Percentiles rank a stretch among this genome's conserved stretches.
These are phyloP conservation scores for Chaetomiaceae sp. DNA, from an alignment of 2,329 filamentous ascomycete species.

Conservation along the genomic window DNA sequence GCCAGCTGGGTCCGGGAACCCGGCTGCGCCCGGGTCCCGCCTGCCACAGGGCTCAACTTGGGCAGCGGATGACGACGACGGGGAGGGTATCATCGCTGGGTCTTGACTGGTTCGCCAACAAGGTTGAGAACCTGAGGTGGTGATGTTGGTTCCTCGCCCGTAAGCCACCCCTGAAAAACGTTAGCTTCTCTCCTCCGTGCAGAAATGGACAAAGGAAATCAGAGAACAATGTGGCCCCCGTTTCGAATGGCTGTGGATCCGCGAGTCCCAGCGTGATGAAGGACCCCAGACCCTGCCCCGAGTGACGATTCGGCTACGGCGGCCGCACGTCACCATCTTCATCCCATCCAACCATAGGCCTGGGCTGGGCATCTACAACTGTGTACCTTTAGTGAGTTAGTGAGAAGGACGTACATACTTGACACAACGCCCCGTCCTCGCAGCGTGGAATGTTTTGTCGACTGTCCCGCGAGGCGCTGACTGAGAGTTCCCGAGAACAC, in stretches of 20 bases:
- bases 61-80: neutral
- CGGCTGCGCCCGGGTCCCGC: neutral
- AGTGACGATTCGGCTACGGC: constrained; percentile 1
- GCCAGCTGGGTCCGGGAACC: neutral
- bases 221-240: neutral
- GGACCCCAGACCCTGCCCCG: neutral
- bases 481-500: too few relatives aligned
- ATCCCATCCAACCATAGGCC: neutral
- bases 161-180: neutral
- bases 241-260: neutral
- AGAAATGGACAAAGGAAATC: neutral
- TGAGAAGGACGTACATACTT: too few relatives aligned
- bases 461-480: too few relatives aligned
- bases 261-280: neutral
- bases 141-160: neutral
- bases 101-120: too few relatives aligned
- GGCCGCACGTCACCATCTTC: constrained; percentile 2
- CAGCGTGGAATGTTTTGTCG: too few relatives aligned
- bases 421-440: too few relatives aligned
- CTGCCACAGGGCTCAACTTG: neutral
- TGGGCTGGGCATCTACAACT: too few relatives aligned
- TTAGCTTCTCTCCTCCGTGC: neutral
- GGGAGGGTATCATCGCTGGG: neutral
- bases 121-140: neutral
- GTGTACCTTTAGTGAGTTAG: too few relatives aligned